phyloP scores from a whole-genome alignment of 2,329 filamentous ascomycete genomes.

The Ceratocystis cubensis region DNA sequence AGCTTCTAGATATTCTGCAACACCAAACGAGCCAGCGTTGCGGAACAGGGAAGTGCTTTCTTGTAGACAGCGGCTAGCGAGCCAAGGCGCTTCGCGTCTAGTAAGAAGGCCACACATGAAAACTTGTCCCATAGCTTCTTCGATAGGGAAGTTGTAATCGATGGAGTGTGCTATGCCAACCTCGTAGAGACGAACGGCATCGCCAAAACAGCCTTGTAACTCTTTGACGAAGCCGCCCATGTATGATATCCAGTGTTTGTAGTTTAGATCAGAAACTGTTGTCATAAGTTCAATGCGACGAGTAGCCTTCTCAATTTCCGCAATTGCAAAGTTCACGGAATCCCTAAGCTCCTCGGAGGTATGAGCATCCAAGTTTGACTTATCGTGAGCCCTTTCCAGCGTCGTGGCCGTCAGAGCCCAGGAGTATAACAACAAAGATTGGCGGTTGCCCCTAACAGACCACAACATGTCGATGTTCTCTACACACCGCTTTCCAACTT shows the following conservation, averaged over 20 bases:
- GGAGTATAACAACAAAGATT: slow-evolving; percentile 48
- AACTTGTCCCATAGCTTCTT: slow-evolving; percentile 62
- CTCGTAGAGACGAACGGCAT: slow-evolving; percentile 54
- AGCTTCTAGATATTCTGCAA: slow-evolving; percentile 54
- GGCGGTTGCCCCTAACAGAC: slow-evolving; percentile 46
- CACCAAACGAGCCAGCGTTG: slow-evolving; percentile 54
- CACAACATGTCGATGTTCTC: slow-evolving; percentile 40
- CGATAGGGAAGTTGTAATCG: slow-evolving; percentile 52
- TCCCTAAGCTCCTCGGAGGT: slow-evolving; percentile 22
- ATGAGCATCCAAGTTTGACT: slow-evolving; percentile 29
- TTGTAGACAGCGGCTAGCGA: slow-evolving; percentile 54
- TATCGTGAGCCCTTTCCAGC: slow-evolving; percentile 35
- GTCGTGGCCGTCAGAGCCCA: slow-evolving; percentile 43
- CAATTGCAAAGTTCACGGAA: slow-evolving; percentile 38
- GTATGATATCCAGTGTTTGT: slow-evolving; percentile 54
- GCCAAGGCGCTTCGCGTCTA: slow-evolving; percentile 50
- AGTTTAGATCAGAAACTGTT: slow-evolving; percentile 55
- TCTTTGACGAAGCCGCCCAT: slow-evolving; percentile 59
- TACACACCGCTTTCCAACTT: slow-evolving; percentile 41
- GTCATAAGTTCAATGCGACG: slow-evolving; percentile 48
- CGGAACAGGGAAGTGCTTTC: slow-evolving; percentile 58
- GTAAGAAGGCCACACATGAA: slow-evolving; percentile 61
- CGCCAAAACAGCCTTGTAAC: slow-evolving; percentile 42
- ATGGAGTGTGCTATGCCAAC: slow-evolving; percentile 59
- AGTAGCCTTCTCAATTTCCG: slow-evolving; percentile 42